Evolutionary conservation across 1,139 yeast genomes (phyloP), one percentile per base, ranked within the genome.

Genomic region (Debaryomycetaceae sp.): DNA sequence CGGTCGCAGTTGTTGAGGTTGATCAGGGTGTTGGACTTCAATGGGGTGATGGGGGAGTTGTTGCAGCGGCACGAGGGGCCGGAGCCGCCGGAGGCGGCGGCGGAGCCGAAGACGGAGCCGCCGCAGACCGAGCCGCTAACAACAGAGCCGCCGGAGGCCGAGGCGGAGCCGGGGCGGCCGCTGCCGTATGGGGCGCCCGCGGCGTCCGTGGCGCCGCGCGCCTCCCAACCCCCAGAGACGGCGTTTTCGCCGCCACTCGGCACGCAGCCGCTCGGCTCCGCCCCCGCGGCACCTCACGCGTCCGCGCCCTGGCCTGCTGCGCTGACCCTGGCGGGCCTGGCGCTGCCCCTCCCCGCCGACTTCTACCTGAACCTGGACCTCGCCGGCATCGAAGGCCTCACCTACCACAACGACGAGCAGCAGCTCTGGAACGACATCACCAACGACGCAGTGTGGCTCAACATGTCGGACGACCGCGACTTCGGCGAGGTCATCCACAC

Each of bases 351-450:
- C n/a, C n/a, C n/a, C n/a, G 58, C 54, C 10, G 62, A 60, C 32
- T 49, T 62, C 10, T 62, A 59, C 39, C 45, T 56, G 8, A 56
- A 58, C 30, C 44, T 59, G 50, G 58, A 61, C 34, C 51, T 61
- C 34, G 59, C 63, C 1, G 72, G 71, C 4, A 65, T 67, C 23
- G 74, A 66, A 44, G 73, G 72, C 4, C 51, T 65, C 24, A 59
- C 71, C 0, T 62, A 61, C 35, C 45, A 63, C 20, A 66, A 61
- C 29, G 72, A 66, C 32, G 86, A 82, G 45, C 71, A 75, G 43
- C 71, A 81, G 44, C 53, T 85, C 32, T 78, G 93, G 89, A 75
- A 76, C 49, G 85, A 81, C 45, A 76, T 83, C 39, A 75, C 85
- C 2, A 71, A 71, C 49, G 86, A 76, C 49, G 86, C 93, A 10